Evolutionary conservation across 2,329 filamentous ascomycete species (phyloP).

Genomic region (Paecilomyces niveus): DNA sequence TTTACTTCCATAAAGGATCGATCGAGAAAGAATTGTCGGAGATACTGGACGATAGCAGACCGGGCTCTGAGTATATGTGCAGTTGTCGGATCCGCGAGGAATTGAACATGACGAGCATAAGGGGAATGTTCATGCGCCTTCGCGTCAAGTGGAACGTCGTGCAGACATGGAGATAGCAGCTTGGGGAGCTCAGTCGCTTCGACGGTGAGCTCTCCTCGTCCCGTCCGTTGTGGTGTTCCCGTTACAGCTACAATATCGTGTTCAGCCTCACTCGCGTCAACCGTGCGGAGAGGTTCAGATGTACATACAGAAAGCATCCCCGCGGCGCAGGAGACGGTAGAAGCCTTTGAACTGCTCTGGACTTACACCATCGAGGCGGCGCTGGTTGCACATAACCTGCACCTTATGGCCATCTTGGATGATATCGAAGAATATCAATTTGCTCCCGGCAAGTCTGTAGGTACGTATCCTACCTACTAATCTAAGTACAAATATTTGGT

Average conservation of each 20-base stretch:
- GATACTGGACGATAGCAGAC: slow-evolving; percentile 63
- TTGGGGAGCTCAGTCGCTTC: slow-evolving; percentile 60
- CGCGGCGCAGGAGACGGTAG: slow-evolving; percentile 62
- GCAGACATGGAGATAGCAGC: slow-evolving; percentile 69
- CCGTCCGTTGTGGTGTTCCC: slow-evolving; percentile 63
- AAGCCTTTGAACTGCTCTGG: slow-evolving; percentile 51
- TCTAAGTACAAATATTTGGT: slow-evolving; percentile 30
- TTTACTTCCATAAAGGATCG: slow-evolving; percentile 77
- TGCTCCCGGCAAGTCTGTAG: slow-evolving; percentile 64
- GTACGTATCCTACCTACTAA: slow-evolving; percentile 65
- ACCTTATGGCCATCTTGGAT: slow-evolving; percentile 63
- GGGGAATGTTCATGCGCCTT: slow-evolving; percentile 65
- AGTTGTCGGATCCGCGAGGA: slow-evolving; percentile 65
- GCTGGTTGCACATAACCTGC: slow-evolving; percentile 69
- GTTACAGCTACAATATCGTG: slow-evolving; percentile 49
- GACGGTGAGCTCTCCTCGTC: slow-evolving; percentile 69
- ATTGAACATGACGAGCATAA: slow-evolving; percentile 75
- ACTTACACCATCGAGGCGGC: slow-evolving; percentile 30
- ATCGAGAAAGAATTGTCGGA: slow-evolving; percentile 67
- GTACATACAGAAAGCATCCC: slow-evolving; percentile 73
- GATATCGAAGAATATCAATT: slow-evolving; percentile 79
- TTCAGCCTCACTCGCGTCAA: slow-evolving; percentile 6
- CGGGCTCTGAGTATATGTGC: slow-evolving; percentile 67
- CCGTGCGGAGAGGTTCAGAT: neutral
- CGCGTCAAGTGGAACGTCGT: slow-evolving; percentile 66